These are phyloP conservation scores for Ambrosia hybrid DNA, from an alignment of 140 eudicot species.

Conservation along the genomic window DNA sequence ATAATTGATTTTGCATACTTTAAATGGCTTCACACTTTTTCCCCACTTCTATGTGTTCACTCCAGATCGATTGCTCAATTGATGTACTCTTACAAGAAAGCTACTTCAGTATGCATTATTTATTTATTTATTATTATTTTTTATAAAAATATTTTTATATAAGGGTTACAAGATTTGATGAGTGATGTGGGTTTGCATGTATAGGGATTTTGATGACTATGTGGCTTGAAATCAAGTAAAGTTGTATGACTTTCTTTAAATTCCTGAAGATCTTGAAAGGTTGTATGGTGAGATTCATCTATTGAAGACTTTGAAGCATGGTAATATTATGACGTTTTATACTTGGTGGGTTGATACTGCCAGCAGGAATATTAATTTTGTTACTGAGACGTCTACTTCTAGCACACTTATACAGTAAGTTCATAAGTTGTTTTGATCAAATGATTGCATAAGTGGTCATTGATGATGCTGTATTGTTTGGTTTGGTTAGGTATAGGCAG, in stretches of 20 bases:
- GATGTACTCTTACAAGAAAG: too few relatives aligned
- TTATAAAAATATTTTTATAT: too few relatives aligned
- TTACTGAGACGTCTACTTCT: slow-evolving; percentile 91
- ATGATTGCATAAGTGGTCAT: background rate
- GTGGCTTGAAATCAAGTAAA: too few relatives aligned
- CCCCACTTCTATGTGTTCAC: too few relatives aligned
- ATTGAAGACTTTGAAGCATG: background rate
- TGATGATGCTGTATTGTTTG: background rate
- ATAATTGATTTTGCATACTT: slow-evolving; percentile 13
- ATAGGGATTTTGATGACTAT: too few relatives aligned
- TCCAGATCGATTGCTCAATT: too few relatives aligned
- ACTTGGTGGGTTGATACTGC: slow-evolving; percentile 4
- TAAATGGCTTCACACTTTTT: background rate
- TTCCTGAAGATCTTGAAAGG: background rate
- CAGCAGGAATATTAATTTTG: slow-evolving; percentile 72
- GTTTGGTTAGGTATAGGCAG: slow-evolving; percentile 60
- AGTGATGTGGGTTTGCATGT: too few relatives aligned
- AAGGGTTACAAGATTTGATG: too few relatives aligned
- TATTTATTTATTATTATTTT: too few relatives aligned
- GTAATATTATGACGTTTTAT: background rate
- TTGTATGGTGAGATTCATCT: background rate
- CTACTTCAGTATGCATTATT: too few relatives aligned
- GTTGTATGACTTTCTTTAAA: too few relatives aligned
- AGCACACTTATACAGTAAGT: slow-evolving; percentile 94
- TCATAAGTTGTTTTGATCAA: too few relatives aligned